phyloP scores from a whole-genome alignment of 805 yeast species.

The Yarrowia keelungensis region DNA sequence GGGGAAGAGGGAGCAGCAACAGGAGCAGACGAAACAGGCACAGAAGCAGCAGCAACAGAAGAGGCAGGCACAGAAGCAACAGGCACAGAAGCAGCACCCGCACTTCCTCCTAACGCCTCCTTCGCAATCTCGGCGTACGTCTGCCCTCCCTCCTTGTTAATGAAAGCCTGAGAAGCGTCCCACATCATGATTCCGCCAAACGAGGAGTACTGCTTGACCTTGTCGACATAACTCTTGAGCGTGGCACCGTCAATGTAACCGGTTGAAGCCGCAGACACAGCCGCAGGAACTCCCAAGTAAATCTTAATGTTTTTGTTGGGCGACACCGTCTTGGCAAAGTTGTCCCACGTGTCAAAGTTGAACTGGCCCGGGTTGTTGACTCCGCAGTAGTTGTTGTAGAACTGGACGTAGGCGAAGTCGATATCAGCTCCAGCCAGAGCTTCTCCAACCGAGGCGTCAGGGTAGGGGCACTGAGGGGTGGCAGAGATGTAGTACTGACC shows the following conservation, averaged over 20 bases:
- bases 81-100: not conserved
- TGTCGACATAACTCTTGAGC: slow-evolving; percentile 43
- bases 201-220: slow-evolving; percentile 45
- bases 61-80: not conserved
- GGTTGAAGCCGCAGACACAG: slow-evolving; percentile 58
- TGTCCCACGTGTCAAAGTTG: slow-evolving; percentile 59
- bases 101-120: slow-evolving; percentile 25
- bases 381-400: slow-evolving; percentile 65
- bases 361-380: slow-evolving; percentile 49
- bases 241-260: slow-evolving; percentile 62
- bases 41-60: not conserved
- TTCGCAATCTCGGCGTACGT: slow-evolving; percentile 28
- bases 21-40: not conserved
- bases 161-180: slow-evolving; percentile 75
- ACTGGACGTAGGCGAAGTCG: slow-evolving; percentile 70
- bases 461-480: slow-evolving; percentile 73
- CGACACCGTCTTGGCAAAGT: slow-evolving; percentile 55
- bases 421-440: slow-evolving; percentile 55
- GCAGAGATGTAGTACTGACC: slow-evolving; percentile 64
- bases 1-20: slow-evolving; percentile 1
- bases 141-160: slow-evolving; percentile 11
- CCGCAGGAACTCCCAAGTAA: slow-evolving; percentile 70
- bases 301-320: slow-evolving; percentile 61
- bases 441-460: slow-evolving; percentile 58
- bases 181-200: slow-evolving; percentile 79